phyloP scores from a whole-genome alignment of 371 early-diverging fungal genomes.

The Fennellomyces sp. region DNA sequence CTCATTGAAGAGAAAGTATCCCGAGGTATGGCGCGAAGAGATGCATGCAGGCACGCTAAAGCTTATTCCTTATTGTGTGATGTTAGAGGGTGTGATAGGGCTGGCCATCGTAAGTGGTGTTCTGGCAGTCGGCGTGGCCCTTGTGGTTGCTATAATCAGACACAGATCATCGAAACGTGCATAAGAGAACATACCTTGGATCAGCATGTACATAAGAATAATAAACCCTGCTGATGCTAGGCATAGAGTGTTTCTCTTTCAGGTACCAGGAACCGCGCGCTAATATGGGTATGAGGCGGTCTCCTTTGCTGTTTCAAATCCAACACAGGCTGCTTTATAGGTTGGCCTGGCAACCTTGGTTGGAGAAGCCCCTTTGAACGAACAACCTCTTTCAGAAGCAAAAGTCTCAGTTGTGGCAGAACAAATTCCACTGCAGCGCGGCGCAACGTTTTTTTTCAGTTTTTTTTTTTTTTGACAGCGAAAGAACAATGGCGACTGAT shows the following conservation, averaged over 20 bases:
- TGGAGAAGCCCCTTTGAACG: no score
- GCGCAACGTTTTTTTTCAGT: not conserved
- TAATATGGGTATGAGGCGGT: no score
- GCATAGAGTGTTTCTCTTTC: not conserved
- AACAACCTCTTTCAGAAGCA: no score
- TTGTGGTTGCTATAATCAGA: conserved; percentile 43
- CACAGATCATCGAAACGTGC: conserved; percentile 11
- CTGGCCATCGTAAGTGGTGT: conserved; percentile 88
- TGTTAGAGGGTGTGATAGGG: conserved; percentile 86
- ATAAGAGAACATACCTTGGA: no score
- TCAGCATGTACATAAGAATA: no score
- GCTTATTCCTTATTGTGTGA: not conserved
- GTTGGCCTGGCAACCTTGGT: no score
- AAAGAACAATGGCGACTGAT: not conserved
- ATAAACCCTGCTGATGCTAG: no score
- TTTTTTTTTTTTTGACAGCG: not conserved
- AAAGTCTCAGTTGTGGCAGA: no score
- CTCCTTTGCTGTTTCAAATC: no score
- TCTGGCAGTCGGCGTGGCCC: conserved; percentile 64
- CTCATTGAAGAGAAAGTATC: conserved; percentile 87
- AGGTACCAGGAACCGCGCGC: no score
- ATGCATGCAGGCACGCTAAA: not conserved
- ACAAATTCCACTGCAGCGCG: no score
- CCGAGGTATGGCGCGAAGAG: conserved; percentile 57
- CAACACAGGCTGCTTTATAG: no score